Evolutionary conservation across 805 yeast species (phyloP).

Genomic region (Tetrapisispora nanseiensis): DNA sequence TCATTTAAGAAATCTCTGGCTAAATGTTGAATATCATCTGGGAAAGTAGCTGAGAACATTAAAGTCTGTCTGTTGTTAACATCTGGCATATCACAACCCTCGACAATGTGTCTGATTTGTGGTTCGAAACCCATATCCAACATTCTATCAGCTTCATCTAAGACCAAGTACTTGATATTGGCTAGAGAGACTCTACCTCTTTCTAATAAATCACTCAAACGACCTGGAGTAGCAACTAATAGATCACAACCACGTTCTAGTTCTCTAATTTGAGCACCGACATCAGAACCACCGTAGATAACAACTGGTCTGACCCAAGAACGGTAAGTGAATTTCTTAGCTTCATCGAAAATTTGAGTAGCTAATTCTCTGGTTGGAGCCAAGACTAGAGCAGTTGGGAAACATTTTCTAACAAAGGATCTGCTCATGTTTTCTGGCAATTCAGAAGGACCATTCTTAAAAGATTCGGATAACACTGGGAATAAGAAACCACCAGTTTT

Average conservation of each 20-base stretch:
- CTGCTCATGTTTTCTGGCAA: conserved; percentile 31
- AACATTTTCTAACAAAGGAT: conserved; percentile 62
- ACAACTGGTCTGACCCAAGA: conserved; percentile 96
- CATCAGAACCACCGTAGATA: conserved; percentile 98
- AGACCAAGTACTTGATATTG: conserved; percentile 85
- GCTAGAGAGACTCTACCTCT: conserved; percentile 86
- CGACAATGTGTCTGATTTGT: conserved; percentile 96
- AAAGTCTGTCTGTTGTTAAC: conserved; percentile 88
- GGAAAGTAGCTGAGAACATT: conserved; percentile 99
- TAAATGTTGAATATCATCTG: conserved; percentile 90
- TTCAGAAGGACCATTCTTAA: conserved; percentile 75
- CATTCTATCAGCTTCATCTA: conserved; percentile 99
- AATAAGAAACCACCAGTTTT: conserved; percentile 99
- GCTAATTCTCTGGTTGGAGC: conserved; percentile 99
- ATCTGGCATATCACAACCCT: conserved; percentile 95
- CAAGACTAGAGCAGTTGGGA: conserved; percentile 88
- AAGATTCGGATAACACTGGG: conserved; percentile 92
- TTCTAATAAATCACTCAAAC: conserved; percentile 90
- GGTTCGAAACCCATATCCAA: conserved; percentile 99
- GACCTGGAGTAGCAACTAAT: conserved; percentile 98
- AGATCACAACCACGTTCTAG: conserved; percentile 91
- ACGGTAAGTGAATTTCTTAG: conserved; percentile 85
- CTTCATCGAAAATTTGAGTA: conserved; percentile 90
- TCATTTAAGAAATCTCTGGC: conserved; percentile 96
- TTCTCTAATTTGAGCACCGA: conserved; percentile 76